Evolutionary conservation across 495 filamentous ascomycete genomes (phyloP).

Genomic region (Tuber magnatum): DNA sequence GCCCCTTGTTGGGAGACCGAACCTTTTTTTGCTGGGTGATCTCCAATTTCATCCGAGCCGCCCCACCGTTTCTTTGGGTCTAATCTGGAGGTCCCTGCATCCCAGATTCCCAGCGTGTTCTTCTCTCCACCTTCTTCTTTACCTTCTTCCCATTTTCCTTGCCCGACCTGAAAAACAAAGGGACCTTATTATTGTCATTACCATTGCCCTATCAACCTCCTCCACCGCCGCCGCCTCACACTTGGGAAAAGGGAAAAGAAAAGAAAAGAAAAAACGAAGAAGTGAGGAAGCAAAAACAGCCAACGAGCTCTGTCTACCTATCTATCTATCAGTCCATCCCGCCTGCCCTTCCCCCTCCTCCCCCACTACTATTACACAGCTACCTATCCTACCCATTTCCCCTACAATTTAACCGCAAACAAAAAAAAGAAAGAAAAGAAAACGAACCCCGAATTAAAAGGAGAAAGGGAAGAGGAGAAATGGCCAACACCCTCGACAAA

Average conservation of each 20-base stretch:
- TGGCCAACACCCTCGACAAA: constrained; percentile 23
- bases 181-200: not conserved
- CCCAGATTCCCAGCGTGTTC: not conserved
- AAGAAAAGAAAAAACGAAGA: not conserved
- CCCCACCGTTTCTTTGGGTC: constrained; percentile 15
- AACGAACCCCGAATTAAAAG: not conserved
- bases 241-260: not conserved
- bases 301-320: not conserved
- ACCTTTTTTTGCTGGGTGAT: constrained; percentile 5
- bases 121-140: not conserved
- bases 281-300: not conserved
- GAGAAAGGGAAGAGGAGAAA: not conserved
- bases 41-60: constrained; percentile 12
- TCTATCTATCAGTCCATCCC: not conserved
- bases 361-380: not conserved
- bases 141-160: not conserved
- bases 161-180: not conserved
- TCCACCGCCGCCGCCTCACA: not conserved
- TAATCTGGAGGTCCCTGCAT: constrained; percentile 4
- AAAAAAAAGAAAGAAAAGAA: not conserved
- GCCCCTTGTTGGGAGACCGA: not conserved
- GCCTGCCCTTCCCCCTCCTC: not conserved
- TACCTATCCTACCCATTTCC: not conserved
- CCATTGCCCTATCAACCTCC: not conserved
- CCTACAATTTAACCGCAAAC: not conserved